Evolutionary conservation across 2,329 filamentous ascomycete genomes (phyloP).

Genomic region (Alternaria viburni): DNA sequence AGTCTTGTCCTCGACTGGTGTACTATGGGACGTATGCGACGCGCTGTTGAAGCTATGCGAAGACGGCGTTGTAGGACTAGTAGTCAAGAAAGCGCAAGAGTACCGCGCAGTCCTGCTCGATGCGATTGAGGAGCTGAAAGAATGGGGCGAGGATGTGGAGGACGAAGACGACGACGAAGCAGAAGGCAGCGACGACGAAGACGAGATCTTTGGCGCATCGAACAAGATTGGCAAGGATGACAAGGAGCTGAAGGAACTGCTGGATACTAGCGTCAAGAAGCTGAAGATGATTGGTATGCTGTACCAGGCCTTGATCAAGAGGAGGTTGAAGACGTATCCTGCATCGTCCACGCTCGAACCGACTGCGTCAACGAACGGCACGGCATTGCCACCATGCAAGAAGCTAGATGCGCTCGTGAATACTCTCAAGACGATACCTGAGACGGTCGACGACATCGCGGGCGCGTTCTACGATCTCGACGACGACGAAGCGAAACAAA

Average conservation of each 20-base stretch:
- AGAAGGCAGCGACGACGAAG: slow-evolving; percentile 58
- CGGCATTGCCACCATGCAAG: slow-evolving; percentile 23
- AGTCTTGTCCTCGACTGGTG: slow-evolving; percentile 70
- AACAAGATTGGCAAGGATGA: slow-evolving; percentile 66
- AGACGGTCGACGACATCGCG: slow-evolving; percentile 73
- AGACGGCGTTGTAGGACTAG: slow-evolving; percentile 72
- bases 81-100: slow-evolving; percentile 74
- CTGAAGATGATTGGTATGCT: slow-evolving; percentile 71
- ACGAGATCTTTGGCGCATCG: slow-evolving; percentile 70
- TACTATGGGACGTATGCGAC: slow-evolving; percentile 86
- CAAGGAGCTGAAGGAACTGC: slow-evolving; percentile 68
- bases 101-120: slow-evolving; percentile 79
- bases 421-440: slow-evolving; percentile 66
- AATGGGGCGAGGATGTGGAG: slow-evolving; percentile 79
- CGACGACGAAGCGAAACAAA: slow-evolving; percentile 62
- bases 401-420: slow-evolving; percentile 63
- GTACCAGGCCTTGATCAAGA: slow-evolving; percentile 73
- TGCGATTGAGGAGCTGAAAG: slow-evolving; percentile 82
- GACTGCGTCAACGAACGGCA: slow-evolving; percentile 10
- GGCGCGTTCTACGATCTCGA: slow-evolving; percentile 75
- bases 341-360: slow-evolving; percentile 18
- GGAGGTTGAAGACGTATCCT: slow-evolving; percentile 67
- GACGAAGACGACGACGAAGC: slow-evolving; percentile 63
- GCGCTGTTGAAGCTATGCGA: slow-evolving; percentile 67
- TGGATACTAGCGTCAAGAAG: slow-evolving; percentile 69